Base-by-base conservation (phyloP, 2,329 filamentous ascomycete genomes). In the Xylaria digitata region DNA sequence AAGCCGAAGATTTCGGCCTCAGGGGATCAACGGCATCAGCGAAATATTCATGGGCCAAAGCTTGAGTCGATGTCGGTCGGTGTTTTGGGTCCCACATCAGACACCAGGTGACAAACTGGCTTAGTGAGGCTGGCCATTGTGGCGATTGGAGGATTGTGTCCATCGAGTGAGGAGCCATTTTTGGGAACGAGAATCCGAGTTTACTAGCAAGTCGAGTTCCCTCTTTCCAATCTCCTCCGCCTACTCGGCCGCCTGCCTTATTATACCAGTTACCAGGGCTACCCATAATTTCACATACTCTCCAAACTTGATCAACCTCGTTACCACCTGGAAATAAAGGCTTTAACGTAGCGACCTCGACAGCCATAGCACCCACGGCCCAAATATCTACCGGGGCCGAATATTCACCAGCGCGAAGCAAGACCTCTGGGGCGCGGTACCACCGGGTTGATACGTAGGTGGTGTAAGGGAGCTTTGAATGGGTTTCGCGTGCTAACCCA, bases 271-370 rank as follows among this genome's bases (percentile, higher is more conserved):
- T 95, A 50, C 96, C 96, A 2, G 96, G 96, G 82, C 95, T 98
- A 56, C 96, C 96, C 96, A 99, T 99, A 65, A 99, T 97, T 79
- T 99, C 96, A 78, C 96, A 99, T 0, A 99, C 93, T 73, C 96
- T 90, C 96, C 96, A 99, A 1, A 99, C 96, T 80, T 99, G 96
- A 74, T 99, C 96, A 1, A 99, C 96, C 82, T 99, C 96, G 78
- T 99, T 99, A 76, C 94, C 93, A 74, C 96, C 96, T 11, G 96
- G 96, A 84, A 99, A 99, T 11, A 99, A 84, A 19, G 96, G 96
- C 83, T 98, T 99, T 65, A 99, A 79, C 0, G 96, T 99, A 30
- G 96, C 96, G 70, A 99, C 92, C 79, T 99, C 96, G 11, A 99
- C 96, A 6, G 96, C 96, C 96, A 99, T 99, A 21, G 96, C 96